These are phyloP conservation scores for Diplodia sapinea DNA, from an alignment of 2,329 filamentous ascomycete species.

Conservation along the genomic window DNA sequence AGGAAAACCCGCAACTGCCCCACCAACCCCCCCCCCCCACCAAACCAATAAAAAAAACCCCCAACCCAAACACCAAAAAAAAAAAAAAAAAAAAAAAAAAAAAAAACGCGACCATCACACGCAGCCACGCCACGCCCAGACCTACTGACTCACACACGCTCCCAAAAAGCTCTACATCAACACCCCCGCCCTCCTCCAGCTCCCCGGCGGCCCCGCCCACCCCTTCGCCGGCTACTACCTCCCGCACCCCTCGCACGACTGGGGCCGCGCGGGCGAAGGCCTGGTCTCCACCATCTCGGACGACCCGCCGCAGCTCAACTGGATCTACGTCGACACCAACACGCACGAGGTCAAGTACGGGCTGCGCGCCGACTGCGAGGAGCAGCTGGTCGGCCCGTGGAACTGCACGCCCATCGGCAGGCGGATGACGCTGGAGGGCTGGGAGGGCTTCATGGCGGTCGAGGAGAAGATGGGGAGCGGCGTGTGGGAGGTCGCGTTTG, in stretches of 20 bases:
- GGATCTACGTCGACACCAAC: conserved; percentile 46
- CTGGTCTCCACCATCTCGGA: conserved; percentile 61
- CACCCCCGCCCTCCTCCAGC: too few relatives aligned
- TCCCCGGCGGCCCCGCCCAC: conserved; percentile 41
- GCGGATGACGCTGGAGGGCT: conserved; percentile 41
- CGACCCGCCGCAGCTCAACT: conserved; percentile 51
- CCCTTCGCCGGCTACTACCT: conserved; percentile 64
- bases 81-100: too few relatives aligned
- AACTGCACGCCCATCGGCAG: conserved; percentile 70
- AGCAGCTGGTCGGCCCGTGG: conserved; percentile 51
- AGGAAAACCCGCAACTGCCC: too few relatives aligned
- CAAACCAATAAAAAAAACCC: too few relatives aligned
- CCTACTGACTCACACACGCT: too few relatives aligned
- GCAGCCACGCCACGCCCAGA: too few relatives aligned
- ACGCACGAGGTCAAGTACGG: conserved; percentile 47
- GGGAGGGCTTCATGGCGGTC: conserved; percentile 48
- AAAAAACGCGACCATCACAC: too few relatives aligned
- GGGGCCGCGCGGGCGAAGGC: conserved; percentile 57
- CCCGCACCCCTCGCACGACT: conserved; percentile 53
- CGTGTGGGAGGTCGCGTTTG: too few relatives aligned
- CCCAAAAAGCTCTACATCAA: too few relatives aligned
- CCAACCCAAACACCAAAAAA: too few relatives aligned
- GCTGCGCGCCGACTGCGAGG: conserved; percentile 44
- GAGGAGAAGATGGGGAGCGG: conserved; percentile 33
- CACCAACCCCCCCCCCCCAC: too few relatives aligned